Evolutionary conservation across 2,329 filamentous ascomycete species (phyloP).

Genomic region (Clarireedia paspali): DNA sequence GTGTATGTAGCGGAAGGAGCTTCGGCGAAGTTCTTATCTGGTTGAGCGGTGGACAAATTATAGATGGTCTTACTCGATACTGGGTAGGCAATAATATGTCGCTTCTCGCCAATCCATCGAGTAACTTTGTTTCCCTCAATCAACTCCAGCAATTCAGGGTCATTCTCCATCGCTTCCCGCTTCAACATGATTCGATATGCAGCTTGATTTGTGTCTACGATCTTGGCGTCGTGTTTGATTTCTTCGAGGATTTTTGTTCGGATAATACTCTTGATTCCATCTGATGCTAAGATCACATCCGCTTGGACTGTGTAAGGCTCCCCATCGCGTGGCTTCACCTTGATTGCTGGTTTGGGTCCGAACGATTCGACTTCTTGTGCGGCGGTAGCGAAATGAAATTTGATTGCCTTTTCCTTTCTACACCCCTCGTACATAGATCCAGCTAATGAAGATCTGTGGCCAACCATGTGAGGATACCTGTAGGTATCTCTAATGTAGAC

Average conservation of each 20-base stretch:
- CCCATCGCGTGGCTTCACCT: constrained; percentile 47
- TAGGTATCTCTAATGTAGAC: constrained; percentile 59
- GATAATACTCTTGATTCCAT: constrained; percentile 47
- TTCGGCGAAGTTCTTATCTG: constrained; percentile 51
- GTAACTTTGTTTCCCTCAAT: constrained; percentile 60
- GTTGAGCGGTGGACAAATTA: constrained; percentile 56
- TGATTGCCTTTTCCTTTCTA: constrained; percentile 52
- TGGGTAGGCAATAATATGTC: constrained; percentile 74
- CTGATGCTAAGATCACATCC: constrained; percentile 45
- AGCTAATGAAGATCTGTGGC: constrained; percentile 67
- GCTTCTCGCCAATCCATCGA: constrained; percentile 67
- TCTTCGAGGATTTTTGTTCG: constrained; percentile 47
- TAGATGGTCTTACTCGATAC: constrained; percentile 59
- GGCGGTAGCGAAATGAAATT: constrained; percentile 58
- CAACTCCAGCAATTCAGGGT: constrained; percentile 51
- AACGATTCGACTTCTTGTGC: constrained; percentile 51
- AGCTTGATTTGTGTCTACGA: constrained; percentile 65
- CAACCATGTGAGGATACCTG: constrained; percentile 55
- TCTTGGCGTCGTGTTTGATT: constrained; percentile 37
- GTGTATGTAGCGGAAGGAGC: constrained; percentile 55
- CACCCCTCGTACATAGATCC: constrained; percentile 65
- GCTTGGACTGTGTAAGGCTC: constrained; percentile 41
- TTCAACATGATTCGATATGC: constrained; percentile 74
- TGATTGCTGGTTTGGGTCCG: constrained; percentile 51
- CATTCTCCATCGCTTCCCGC: constrained; percentile 56